Base-by-base conservation (phyloP, 768 basidiomycete species). In the Pleurotus tuber-regium region DNA sequence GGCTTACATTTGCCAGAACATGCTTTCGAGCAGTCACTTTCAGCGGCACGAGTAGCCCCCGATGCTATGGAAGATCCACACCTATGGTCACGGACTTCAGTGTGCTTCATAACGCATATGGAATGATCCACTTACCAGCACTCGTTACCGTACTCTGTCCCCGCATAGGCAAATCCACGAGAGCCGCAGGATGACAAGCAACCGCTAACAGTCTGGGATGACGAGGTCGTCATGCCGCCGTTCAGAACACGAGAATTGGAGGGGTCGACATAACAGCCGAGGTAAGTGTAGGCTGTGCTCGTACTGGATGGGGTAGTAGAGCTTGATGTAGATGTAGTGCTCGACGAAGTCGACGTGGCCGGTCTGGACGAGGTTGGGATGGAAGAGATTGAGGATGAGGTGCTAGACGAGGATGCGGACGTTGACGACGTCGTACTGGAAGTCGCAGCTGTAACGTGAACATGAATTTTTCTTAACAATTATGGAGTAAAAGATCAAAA, bases 1-100 rank as follows among this genome's bases (percentile, higher is more conserved):
- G n/a, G n/a, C 62, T n/a, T 55, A 67, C 69, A 29, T 44, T 65
- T 63, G 19, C 69, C 70, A 11, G 63, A 58, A 43, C 71, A 72
- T 2, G 64, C 9, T 62, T 60, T 66, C 5, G 59, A 61, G 51
- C 70, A 70, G 18, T 70, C 62, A 12, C 51, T 56, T 12, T 62
- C 61, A 2, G 62, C 43, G 6, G 61, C 56, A 0, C 16, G 49
- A 3, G 55, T 18, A 3, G 55, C 63, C 7, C 62, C 63, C 9
- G 56, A 24, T 12, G 43, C 23, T 14, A 44, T 10, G 19, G 12
- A 12, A 29, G 24, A 26, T 24, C 43, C 43, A 44, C 43, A 44
- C 43, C 43, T 44, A 29, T n/a, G 14, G 9, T 5, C 16, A 10
- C 7, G 31, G 1, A 3, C 12, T 19, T 35, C 16, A 33, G 11